Base-by-base conservation (phyloP, 2,329 filamentous ascomycete genomes). In the Spiromastix sp. region DNA sequence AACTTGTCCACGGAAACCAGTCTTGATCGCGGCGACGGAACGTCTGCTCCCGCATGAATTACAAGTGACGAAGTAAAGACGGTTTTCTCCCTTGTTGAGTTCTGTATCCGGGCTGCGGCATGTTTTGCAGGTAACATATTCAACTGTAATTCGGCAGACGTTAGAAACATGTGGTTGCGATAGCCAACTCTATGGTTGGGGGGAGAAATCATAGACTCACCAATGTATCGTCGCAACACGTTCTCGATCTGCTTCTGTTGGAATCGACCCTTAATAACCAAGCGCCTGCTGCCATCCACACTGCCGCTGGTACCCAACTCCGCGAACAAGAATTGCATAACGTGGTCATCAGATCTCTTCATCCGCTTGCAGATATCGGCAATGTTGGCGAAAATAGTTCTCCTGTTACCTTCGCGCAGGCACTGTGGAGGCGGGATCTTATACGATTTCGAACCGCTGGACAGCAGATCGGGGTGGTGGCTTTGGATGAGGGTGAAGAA, bases 231-330 rank as follows among this genome's bases (percentile, higher is more conserved):
- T 67, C 89, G 75, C 58, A 96, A 67, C 35, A 96, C 86, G 65
- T 93, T 94, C 71, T 98, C 91, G 57, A 96, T 87, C 71, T 96
- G 89, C 70, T 95, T 95, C 70, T 96, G 89, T 66, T 96, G 89
- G 82, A 98, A 98, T 57, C 91, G 85, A 72, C 91, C 91, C 74
- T 94, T 95, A 75, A 98, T 98, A 57, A 98, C 87, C 54, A 98
- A 66, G 57, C 89, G 80, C 63, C 86, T 79, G 66, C 76, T 85
- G 50, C 89, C 91, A 67, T 95, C 91, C 37, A 94, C 86, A 59
- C 84, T 93, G 61, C 91, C 91, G 57, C 78, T 93, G 48, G 91
- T 98, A 71, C 91, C 91, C 78, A 98, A 75, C 65, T 98, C 91
- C 48, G 91, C 87, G 65, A 98, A 95, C 61, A 98, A 68, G 70